Percentiles rank a stretch among this genome's conserved stretches.
Conservation (phyloP, 108 stramenopile genomes). For the Parietichytrium sp. region DNA sequence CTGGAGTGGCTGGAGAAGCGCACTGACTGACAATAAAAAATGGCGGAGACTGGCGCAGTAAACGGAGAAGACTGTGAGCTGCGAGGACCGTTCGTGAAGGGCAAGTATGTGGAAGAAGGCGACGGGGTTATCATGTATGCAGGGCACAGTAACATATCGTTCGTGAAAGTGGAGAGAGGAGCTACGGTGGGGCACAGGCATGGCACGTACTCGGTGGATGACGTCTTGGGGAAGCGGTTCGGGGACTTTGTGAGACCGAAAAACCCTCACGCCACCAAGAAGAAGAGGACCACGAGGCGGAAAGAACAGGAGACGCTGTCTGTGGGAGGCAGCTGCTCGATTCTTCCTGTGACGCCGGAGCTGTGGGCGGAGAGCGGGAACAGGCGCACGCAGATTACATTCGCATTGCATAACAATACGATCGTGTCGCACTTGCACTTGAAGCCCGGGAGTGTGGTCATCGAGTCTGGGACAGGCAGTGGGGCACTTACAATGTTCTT, state of each 20-base stretch:
- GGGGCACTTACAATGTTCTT: constrained; percentile 80
- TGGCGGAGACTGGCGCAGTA: too few species aligned
- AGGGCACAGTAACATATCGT: neutral
- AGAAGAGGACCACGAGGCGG: neutral
- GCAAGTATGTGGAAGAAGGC: neutral
- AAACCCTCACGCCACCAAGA: neutral
- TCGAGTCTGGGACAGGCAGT: constrained; percentile 84
- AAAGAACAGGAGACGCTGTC: neutral
- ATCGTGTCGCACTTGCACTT: constrained; percentile 76
- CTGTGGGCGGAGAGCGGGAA: constrained; percentile 75
- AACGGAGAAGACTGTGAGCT: too few species aligned
- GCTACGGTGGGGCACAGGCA: neutral
- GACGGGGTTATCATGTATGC: neutral
- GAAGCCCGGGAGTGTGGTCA: constrained; percentile 77
- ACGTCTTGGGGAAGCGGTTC: neutral
- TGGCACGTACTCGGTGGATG: neutral
- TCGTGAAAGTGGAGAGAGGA: neutral
- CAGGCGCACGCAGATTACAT: constrained; percentile 89
- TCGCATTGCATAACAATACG: constrained; percentile 79
- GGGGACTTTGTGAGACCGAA: neutral
- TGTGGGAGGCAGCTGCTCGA: constrained; percentile 67
- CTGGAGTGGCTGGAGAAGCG: too few species aligned
- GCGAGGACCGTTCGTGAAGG: neutral
- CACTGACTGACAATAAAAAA: too few species aligned
- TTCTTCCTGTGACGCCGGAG: constrained; percentile 84